Base-by-base conservation (phyloP, 140 eudicot species). In the Ambrosia hybrid region DNA sequence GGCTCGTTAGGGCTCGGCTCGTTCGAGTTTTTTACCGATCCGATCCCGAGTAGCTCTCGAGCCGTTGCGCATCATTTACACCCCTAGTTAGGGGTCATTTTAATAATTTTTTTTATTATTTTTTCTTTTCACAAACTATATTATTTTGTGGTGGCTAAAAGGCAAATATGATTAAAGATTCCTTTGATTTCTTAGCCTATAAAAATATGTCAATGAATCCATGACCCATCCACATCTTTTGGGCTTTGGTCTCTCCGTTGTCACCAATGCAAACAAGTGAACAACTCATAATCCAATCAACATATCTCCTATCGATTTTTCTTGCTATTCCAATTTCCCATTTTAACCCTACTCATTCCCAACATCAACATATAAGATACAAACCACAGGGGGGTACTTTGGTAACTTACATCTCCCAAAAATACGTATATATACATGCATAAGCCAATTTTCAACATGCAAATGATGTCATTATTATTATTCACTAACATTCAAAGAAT, bases 131-230 rank as follows among this genome's bases (percentile, higher is more conserved):
- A 41, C 9, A 0, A 41, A 41, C 45, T 39, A 57, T 57, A 57
- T 16, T 33, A 13, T 21, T 33, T 59, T 33, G 9, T 46, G 9
- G 17, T 3, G 26, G 51, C 21, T 12, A 51, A 39, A 52, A 33
- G 48, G 57, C n/a, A 8, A 65, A 7, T 5, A 21, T 56, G 30
- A 21, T 21, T 21, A 21, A 16, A 67, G 70, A 68, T 76, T 76
- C 79, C 81, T 51, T 77, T 77, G 81, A 62, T 77, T 61, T 70
- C 81, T 77, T 70, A 77, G 81, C 76, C 81, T 30, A 39, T 8
- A 55, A 39, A 39, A 39, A 73, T 0, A 69, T 48, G 65, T 13
- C 51, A 17, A 57, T 69, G 76, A n/a, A n/a, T n/a, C n/a, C n/a
- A n/a, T n/a, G 55, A 66, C 72, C 61, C 74, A 67, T 78, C 73